These are phyloP conservation scores for Euphrasia confusa DNA, from an alignment of 257 asterid genomes.

Conservation along the genomic window DNA sequence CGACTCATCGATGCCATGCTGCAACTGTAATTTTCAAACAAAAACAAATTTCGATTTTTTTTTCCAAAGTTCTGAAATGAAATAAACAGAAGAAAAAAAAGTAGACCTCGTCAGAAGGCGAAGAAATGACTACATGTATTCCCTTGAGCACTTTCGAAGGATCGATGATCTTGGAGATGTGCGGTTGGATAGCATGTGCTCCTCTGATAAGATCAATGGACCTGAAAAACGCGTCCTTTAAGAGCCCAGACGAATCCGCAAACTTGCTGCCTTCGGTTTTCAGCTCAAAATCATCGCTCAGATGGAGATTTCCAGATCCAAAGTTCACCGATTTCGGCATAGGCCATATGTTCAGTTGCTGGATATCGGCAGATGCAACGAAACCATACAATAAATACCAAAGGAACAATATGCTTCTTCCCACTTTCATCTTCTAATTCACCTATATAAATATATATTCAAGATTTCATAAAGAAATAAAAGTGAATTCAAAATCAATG, in stretches of 20 bases:
- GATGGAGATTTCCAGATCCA: slow-evolving; percentile 46
- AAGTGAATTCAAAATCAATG: no score
- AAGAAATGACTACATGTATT: slow-evolving; percentile 55
- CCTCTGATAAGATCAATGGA: slow-evolving; percentile 40
- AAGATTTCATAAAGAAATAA: no score
- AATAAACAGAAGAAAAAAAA: neutral
- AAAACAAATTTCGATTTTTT: neutral
- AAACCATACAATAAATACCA: slow-evolving; percentile 33
- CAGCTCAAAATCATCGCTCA: slow-evolving; percentile 57
- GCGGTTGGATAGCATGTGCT: slow-evolving; percentile 49
- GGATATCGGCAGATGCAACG: slow-evolving; percentile 32
- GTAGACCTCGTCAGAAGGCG: slow-evolving; percentile 65
- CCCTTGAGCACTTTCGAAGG: slow-evolving; percentile 60
- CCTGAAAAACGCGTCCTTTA: slow-evolving; percentile 65
- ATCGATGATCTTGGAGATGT: slow-evolving; percentile 32
- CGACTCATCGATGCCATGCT: slow-evolving; percentile 70
- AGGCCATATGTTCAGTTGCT: slow-evolving; percentile 75
- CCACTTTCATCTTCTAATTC: slow-evolving; percentile 41
- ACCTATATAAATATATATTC: neutral
- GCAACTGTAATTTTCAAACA: slow-evolving; percentile 49
- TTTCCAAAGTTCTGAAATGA: no score
- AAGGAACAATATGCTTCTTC: slow-evolving; percentile 26
- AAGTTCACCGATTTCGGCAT: slow-evolving; percentile 72
- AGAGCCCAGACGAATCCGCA: slow-evolving; percentile 63
- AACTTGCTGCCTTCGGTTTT: slow-evolving; percentile 68